These are phyloP conservation scores for Anethum foeniculum DNA, from an alignment of 140 eudicot species.

Conservation along the genomic window DNA sequence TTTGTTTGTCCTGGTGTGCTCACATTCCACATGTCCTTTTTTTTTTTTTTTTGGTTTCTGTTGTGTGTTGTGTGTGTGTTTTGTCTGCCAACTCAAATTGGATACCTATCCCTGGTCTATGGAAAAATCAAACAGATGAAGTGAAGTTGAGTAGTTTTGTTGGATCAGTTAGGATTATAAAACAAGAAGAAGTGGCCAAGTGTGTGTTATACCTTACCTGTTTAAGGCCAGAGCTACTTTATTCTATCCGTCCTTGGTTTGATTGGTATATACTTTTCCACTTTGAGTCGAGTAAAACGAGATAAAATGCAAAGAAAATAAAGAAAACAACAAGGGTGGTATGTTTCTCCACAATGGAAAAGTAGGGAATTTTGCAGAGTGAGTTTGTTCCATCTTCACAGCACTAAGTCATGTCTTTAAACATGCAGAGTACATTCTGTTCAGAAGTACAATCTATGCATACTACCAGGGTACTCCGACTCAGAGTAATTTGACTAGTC, in stretches of 20 bases:
- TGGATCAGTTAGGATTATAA: neutral
- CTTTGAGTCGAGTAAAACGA: neutral
- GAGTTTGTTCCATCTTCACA: neutral
- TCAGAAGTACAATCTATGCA: neutral
- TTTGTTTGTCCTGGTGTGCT: too few species aligned
- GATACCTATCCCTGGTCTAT: too few species aligned
- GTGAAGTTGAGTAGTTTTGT: slow-evolving; percentile 6
- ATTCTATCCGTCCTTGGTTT: neutral
- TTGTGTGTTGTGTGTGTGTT: too few species aligned
- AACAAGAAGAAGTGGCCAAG: slow-evolving; percentile 3
- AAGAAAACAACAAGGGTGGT: neutral
- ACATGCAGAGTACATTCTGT: neutral
- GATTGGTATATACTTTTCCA: neutral
- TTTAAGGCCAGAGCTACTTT: neutral
- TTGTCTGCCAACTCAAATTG: too few species aligned
- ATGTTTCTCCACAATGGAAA: neutral
- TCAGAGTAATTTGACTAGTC: too few species aligned
- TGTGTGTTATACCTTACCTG: slow-evolving; percentile 1
- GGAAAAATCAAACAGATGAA: neutral
- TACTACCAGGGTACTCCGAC: too few species aligned
- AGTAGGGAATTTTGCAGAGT: neutral
- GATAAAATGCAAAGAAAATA: neutral
- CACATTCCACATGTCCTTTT: too few species aligned
- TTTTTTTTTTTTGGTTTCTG: too few species aligned
- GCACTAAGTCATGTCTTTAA: neutral